These are phyloP conservation scores for Coix lacrymajobi DNA, from an alignment of 176 grass and related monocot genomes.

Conservation along the genomic window DNA sequence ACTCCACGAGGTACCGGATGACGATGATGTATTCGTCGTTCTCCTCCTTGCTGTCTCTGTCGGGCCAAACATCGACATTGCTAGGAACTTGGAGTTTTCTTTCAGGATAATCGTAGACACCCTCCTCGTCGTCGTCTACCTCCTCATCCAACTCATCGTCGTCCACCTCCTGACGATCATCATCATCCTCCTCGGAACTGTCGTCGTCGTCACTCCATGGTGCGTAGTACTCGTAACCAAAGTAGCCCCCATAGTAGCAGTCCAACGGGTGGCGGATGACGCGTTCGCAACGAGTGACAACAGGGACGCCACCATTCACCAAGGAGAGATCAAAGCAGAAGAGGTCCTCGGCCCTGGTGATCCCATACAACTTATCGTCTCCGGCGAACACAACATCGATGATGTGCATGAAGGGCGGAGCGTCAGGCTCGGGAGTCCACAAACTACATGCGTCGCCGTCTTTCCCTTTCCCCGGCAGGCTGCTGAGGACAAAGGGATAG, in stretches of 20 bases:
- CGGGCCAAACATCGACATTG: background rate
- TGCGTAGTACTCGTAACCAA: too few relatives aligned
- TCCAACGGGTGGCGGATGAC: background rate
- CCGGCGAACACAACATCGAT: background rate
- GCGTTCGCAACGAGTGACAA: background rate
- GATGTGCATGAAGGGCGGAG: background rate
- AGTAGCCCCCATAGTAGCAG: background rate
- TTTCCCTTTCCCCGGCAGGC: background rate
- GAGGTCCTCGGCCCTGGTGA: background rate
- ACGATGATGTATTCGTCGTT: background rate
- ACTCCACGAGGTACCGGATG: background rate
- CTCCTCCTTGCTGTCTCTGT: background rate
- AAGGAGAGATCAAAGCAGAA: background rate
- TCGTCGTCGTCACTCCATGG: too few relatives aligned
- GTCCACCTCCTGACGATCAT: background rate
- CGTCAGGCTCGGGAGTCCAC: background rate
- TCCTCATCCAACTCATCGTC: too few relatives aligned
- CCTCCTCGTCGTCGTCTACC: too few relatives aligned
- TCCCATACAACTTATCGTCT: background rate
- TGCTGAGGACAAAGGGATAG: background rate
- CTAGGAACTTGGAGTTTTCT: background rate
- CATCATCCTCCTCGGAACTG: background rate
- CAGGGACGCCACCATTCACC: background rate
- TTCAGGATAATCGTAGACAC: background rate
- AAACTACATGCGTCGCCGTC: too few relatives aligned